These are phyloP conservation scores for Nitzschia palea DNA, from an alignment of 108 stramenopile species.

Conservation along the genomic window DNA sequence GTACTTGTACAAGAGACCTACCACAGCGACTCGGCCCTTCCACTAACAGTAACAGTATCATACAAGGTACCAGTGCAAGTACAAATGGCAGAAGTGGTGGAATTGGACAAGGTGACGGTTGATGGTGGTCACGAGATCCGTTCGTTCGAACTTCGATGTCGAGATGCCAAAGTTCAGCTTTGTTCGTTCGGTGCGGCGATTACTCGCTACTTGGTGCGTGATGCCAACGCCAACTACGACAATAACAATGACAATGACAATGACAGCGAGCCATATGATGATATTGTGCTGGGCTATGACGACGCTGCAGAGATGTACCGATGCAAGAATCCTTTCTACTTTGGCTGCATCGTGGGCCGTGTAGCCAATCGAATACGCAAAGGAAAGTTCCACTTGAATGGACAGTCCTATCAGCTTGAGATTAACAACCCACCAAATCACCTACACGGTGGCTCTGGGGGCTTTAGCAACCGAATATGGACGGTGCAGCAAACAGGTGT, in stretches of 20 bases:
- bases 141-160: not conserved
- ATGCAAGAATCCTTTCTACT: conserved; percentile 60
- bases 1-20: too few species aligned
- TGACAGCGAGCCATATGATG: conserved; percentile 4
- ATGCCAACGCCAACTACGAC: not conserved
- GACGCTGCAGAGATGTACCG: conserved; percentile 36
- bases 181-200: conserved; percentile 6
- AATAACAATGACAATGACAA: not conserved
- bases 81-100: not conserved
- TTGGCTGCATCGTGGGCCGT: conserved; percentile 74
- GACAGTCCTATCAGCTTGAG: conserved; percentile 49
- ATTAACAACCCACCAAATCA: conserved; percentile 81
- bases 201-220: not conserved
- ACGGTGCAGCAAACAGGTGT: conserved; percentile 40
- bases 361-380: conserved; percentile 84
- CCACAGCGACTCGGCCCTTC: too few species aligned
- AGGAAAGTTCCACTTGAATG: conserved; percentile 56
- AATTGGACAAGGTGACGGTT: not conserved
- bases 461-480: conserved; percentile 65
- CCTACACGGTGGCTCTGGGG: conserved; percentile 81
- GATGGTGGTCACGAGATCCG: not conserved
- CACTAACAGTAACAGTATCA: too few species aligned
- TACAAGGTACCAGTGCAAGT: too few species aligned
- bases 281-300: conserved; percentile 71
- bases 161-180: not conserved